These are phyloP conservation scores for Sporothrix globosa DNA, from an alignment of 2,329 filamentous ascomycete genomes.

Conservation along the genomic window DNA sequence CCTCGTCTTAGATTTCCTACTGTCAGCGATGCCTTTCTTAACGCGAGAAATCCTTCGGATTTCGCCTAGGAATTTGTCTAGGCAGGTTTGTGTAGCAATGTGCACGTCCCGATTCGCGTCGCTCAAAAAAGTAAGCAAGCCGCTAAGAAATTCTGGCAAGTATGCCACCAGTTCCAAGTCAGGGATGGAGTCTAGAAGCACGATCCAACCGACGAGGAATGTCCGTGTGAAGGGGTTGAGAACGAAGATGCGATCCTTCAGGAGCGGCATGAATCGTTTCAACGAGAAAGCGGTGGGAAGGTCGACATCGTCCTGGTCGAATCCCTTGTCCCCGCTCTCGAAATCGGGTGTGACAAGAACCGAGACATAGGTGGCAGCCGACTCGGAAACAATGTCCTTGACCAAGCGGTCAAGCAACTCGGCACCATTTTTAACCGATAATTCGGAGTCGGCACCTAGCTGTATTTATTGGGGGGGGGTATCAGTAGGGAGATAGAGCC, in stretches of 20 bases:
- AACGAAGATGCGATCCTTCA: slow-evolving; percentile 92
- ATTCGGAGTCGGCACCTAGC: slow-evolving; percentile 92
- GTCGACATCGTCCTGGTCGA: slow-evolving; percentile 49
- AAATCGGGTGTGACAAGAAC: slow-evolving; percentile 66
- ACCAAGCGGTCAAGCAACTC: slow-evolving; percentile 92
- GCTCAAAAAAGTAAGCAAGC: slow-evolving; percentile 87
- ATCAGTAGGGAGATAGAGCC: background rate
- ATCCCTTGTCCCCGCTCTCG: slow-evolving; percentile 50
- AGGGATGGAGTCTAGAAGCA: slow-evolving; percentile 90
- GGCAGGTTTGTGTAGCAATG: slow-evolving; percentile 81
- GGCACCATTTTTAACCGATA: slow-evolving; percentile 97
- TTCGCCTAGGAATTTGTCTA: slow-evolving; percentile 89
- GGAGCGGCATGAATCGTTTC: slow-evolving; percentile 83
- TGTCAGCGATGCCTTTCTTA: slow-evolving; percentile 89
- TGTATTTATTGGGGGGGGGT: background rate
- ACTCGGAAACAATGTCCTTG: slow-evolving; percentile 95
- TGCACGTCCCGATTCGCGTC: slow-evolving; percentile 94
- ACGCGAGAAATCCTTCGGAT: slow-evolving; percentile 93
- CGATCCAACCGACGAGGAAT: slow-evolving; percentile 96
- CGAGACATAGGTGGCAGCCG: slow-evolving; percentile 91
- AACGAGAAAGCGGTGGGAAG: slow-evolving; percentile 90
- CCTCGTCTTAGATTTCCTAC: slow-evolving; percentile 63
- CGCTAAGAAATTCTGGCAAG: slow-evolving; percentile 86
- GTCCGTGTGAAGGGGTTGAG: slow-evolving; percentile 93
- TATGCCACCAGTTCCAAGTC: slow-evolving; percentile 93